Conservation (phyloP, 2,329 filamentous ascomycete genomes). For the Biscogniauxia mediterranea region DNA sequence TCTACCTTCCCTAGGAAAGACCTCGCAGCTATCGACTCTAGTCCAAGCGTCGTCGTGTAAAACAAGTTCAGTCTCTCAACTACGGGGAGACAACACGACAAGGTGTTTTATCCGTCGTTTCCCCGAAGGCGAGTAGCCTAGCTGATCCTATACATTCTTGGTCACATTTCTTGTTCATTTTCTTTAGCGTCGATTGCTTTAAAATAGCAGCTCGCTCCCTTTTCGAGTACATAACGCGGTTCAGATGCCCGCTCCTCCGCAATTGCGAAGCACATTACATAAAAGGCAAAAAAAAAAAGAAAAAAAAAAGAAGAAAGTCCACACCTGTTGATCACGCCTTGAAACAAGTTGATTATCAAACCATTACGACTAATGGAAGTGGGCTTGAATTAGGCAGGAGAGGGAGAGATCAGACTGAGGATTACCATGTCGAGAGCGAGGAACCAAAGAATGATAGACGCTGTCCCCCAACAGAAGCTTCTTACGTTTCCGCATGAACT, state of each 20-base stretch:
- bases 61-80: neutral
- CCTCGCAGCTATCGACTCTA: neutral
- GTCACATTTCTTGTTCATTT: neutral
- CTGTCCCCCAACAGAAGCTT: neutral
- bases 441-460: neutral
- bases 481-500: neutral
- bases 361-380: neutral
- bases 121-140: neutral
- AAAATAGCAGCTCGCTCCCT: neutral
- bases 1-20: neutral
- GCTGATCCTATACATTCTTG: neutral
- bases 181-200: neutral
- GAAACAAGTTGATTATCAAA: neutral
- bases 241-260: neutral
- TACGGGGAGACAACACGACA: neutral
- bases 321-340: neutral
- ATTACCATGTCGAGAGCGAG: no score
- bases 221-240: neutral
- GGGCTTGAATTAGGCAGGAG: no score
- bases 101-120: neutral
- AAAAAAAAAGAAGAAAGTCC: neutral
- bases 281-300: neutral
- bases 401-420: no score
- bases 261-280: neutral
- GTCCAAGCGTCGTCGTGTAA: neutral